Base-by-base conservation (phyloP, 2,329 filamentous ascomycete species). In the Aureobasidium lini region DNA sequence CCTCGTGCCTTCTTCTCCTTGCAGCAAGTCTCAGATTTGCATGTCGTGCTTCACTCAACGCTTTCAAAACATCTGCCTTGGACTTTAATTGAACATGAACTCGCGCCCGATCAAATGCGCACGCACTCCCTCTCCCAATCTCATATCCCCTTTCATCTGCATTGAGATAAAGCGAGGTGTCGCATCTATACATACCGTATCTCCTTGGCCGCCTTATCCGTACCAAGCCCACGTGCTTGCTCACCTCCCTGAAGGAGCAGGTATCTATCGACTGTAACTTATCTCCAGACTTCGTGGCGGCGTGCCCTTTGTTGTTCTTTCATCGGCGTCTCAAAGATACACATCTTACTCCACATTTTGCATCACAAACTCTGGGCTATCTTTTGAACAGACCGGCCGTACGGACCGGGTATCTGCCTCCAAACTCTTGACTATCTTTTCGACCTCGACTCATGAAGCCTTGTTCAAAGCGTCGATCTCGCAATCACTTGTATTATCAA, bases 141-240 rank as follows among this genome's bases (percentile, higher is more conserved):
- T 49, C 47, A 43, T 2, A 6, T 34, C 50, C 37, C 50, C 50
- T 54, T 54, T 54, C 50, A 42, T 43, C 50, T 54, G 37, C 50
- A 54, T 54, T 54, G 29, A 54, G 50, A 54, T 34, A 43, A 43
- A 43, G 37, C 50, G 28, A 43, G 50, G 39, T 29, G 50, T 42
- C 37, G 37, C 28, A 42, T 31, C 16, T 34, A 32, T 28, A 54
- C 23, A 23, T 23, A 23, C 23, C 23, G 23, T 43, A 54, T 42
- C 39, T n/a, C 39, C 28, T 43, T 15, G 11, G 28, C 50, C 39
- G 37, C 15, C 50, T 42, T 54, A 52, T 43, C 50, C 36, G 39
- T 43, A 34, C 39, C 37, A 54, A 54, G 39, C 39, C 50, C 50
- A 42, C n/a, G 50, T 54, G 50, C 29, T 34, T 40, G 34, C 36